Base-by-base conservation (phyloP, 345 rosid genomes). In the Salix exigua region DNA sequence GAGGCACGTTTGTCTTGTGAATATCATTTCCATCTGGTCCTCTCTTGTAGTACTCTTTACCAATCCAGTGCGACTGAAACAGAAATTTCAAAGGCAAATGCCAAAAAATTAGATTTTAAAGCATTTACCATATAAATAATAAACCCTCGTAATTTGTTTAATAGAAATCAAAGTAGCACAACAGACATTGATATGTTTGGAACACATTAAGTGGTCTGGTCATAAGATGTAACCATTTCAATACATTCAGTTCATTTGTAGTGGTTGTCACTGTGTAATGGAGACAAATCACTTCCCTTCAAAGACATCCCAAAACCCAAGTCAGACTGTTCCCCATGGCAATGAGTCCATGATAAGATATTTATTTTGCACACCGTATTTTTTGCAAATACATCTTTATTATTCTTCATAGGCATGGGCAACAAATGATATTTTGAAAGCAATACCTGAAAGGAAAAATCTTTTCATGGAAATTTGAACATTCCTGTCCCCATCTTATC, bases 21-120 rank as follows among this genome's bases (percentile, higher is more conserved):
- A 96, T 90, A 79, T 96, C 96, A 73, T 96, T 96, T 81, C 99
- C 99, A 77, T 85, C 91, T 0, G 98, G 93, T 78, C 97, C 97
- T 87, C 97, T 92, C 82, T 88, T 94, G 87, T 91, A 96, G 90
- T 96, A 94, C 79, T 83, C 87, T 66, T 88, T 88, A 28, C 98
- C 98, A 3, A 96, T 94, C 99, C 99, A 96, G 77, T 96, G 99
- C 0, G 98, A 90, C 99, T 96, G 88, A 62, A 85, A 72, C 66
- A 72, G 28, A 58, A 40, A 21, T 58, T 38, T 78, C 73, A 73
- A 46, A 67, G 17, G 68, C 19, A 40, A 35, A 9, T 23, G 5
- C 4, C 6, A 26, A 46, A 14, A 46, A 14, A 38, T 30, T 17
- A 68, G 8, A 21, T 66, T 26, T 3, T 23, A 70, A n/a, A 42